Evolutionary conservation across 2,329 filamentous ascomycete species (phyloP).

Genomic region (Lithohypha guttulata): DNA sequence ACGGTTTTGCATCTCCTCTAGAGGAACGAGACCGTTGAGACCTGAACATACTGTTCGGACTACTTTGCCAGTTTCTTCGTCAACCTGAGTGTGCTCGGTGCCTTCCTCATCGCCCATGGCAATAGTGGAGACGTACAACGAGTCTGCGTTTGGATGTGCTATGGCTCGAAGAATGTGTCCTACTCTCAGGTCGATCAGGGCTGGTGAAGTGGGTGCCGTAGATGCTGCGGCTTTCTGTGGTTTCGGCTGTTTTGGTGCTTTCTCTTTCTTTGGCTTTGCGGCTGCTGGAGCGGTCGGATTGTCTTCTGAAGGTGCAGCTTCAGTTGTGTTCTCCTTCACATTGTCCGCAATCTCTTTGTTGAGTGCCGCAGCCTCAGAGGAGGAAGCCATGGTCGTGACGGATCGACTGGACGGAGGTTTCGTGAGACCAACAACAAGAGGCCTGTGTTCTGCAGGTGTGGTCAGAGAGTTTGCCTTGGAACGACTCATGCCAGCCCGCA

Average conservation of each 20-base stretch:
- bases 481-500: too few species aligned
- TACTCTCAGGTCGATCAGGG: conserved; percentile 86
- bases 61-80: conserved; percentile 79
- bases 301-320: conserved; percentile 17
- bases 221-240: conserved; percentile 60
- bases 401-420: conserved; percentile 15
- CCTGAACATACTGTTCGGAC: conserved; percentile 95
- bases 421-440: conserved; percentile 22
- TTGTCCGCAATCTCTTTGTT: conserved; percentile 25
- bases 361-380: conserved; percentile 17
- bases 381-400: conserved; percentile 9
- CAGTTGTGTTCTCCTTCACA: conserved; percentile 16
- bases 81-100: conserved; percentile 66
- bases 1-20: conserved; percentile 93
- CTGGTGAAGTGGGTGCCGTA: conserved; percentile 67
- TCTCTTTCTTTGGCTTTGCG: conserved; percentile 53
- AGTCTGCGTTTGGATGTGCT: conserved; percentile 94
- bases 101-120: conserved; percentile 81
- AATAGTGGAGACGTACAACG: conserved; percentile 88
- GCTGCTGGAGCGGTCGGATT: conserved; percentile 37
- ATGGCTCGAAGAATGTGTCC: conserved; percentile 95
- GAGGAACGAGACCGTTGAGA: conserved; percentile 79
- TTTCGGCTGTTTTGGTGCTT: conserved; percentile 44
- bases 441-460: conserved; percentile 22
- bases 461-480: too few species aligned